A percentile compares a stretch with the other conserved stretches of the same genome.
Conservation (phyloP, 192 early-diverging fungal species). For the Backusella circina region DNA sequence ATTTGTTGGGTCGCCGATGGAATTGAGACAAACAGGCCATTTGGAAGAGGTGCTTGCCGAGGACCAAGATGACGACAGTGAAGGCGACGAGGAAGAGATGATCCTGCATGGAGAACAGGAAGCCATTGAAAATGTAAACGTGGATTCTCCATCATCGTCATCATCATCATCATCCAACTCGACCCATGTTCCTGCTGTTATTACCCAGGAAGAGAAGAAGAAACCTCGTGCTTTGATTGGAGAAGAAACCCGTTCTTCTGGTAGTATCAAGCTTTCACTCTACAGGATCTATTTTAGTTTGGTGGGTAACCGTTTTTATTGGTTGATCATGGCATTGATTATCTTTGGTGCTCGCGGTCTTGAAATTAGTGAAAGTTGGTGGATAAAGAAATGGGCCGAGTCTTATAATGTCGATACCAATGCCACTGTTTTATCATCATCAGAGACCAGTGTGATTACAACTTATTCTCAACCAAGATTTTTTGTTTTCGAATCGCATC, state of each 20-base stretch:
- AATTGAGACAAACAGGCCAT: constrained; percentile 30
- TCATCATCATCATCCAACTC: neutral
- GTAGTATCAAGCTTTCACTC: constrained; percentile 70
- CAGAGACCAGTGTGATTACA: neutral
- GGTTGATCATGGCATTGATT: constrained; percentile 48
- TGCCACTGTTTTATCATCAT: neutral
- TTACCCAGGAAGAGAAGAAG: neutral
- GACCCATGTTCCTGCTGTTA: neutral
- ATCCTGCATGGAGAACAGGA: neutral
- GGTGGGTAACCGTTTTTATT: constrained; percentile 58
- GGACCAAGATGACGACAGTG: constrained; percentile 7
- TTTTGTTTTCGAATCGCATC: neutral
- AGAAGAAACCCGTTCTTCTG: constrained; percentile 61
- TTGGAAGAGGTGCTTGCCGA: constrained; percentile 34
- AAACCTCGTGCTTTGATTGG: constrained; percentile 40
- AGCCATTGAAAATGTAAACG: neutral
- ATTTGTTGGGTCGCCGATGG: constrained; percentile 29
- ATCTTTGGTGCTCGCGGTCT: constrained; percentile 42
- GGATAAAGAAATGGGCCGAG: constrained; percentile 60
- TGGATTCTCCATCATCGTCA: no score
- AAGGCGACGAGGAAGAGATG: constrained; percentile 8
- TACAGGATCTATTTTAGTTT: constrained; percentile 75
- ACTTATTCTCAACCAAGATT: neutral
- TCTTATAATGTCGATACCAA: neutral
- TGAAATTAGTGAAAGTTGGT: constrained; percentile 57